These are phyloP conservation scores for Besnoitia besnoiti DNA, from an alignment of 169 alveolate species.

Conservation along the genomic window DNA sequence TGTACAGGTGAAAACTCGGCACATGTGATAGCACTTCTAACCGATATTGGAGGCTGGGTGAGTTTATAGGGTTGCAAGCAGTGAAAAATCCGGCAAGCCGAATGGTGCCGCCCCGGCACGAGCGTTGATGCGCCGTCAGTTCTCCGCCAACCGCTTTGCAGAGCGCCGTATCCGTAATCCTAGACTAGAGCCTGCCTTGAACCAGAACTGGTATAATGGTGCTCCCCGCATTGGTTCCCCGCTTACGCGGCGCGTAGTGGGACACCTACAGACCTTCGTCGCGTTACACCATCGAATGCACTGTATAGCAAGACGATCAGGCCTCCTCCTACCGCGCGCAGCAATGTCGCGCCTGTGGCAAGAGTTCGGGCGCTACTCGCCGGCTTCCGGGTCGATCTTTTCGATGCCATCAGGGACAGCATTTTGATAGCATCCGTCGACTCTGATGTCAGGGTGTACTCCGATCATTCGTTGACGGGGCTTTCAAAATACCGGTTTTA, in stretches of 20 bases:
- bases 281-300: no score
- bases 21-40: neutral
- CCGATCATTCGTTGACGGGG: constrained; percentile 12
- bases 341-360: no score
- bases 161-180: no score
- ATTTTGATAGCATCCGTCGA: constrained; percentile 27
- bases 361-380: no score
- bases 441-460: neutral
- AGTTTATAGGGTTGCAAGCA: neutral
- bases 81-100: neutral
- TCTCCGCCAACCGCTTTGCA: neutral
- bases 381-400: no score
- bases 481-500: neutral
- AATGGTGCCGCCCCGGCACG: neutral
- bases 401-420: constrained; percentile 12
- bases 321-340: no score
- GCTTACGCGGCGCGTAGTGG: no score
- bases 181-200: no score
- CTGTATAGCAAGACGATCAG: no score
- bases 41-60: neutral
- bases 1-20: neutral
- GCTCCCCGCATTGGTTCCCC: no score
- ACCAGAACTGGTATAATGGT: no score
- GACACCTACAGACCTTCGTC: no score
- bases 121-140: neutral